A percentile compares a stretch with the other conserved stretches of the same genome.
These are phyloP conservation scores for Ustilago cynodontis DNA, from an alignment of 1,284 basidiomycete species.

Conservation along the genomic window DNA sequence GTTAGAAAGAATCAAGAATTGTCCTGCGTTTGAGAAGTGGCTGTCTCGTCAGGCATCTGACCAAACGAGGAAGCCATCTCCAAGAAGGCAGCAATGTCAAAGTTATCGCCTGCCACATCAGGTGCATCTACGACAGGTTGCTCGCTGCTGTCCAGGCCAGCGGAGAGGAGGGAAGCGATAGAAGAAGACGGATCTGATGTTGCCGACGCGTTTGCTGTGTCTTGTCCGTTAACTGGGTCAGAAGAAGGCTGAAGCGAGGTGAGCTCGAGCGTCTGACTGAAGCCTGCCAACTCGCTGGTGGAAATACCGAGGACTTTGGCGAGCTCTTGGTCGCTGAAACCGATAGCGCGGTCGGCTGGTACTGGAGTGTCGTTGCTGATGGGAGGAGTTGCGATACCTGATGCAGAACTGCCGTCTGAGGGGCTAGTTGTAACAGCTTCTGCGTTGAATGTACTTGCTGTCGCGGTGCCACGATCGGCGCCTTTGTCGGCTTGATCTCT, in stretches of 20 bases:
- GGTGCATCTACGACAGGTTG: background rate
- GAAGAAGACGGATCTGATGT: background rate
- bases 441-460: background rate
- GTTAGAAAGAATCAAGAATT: too few species aligned
- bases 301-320: constrained; percentile 52
- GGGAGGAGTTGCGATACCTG: constrained; percentile 21
- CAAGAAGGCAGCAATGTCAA: constrained; percentile 45
- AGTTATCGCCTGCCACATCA: constrained; percentile 10
- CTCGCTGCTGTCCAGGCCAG: background rate
- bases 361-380: constrained; percentile 10
- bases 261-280: constrained; percentile 44
- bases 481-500: background rate
- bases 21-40: background rate
- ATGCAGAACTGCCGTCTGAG: constrained; percentile 14
- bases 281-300: constrained; percentile 39
- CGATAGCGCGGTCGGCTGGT: constrained; percentile 21
- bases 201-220: background rate
- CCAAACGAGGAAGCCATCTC: constrained; percentile 39
- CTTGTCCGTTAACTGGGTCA: background rate
- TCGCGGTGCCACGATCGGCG: background rate
- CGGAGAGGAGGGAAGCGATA: background rate
- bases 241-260: constrained; percentile 11
- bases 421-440: constrained; percentile 1
- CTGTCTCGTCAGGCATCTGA: background rate
- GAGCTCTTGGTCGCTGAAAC: constrained; percentile 46